Evolutionary conservation across 257 asterid species (phyloP), one percentile per base, ranked within the genome.

Genomic region (Oldenlandia corymbosa): DNA sequence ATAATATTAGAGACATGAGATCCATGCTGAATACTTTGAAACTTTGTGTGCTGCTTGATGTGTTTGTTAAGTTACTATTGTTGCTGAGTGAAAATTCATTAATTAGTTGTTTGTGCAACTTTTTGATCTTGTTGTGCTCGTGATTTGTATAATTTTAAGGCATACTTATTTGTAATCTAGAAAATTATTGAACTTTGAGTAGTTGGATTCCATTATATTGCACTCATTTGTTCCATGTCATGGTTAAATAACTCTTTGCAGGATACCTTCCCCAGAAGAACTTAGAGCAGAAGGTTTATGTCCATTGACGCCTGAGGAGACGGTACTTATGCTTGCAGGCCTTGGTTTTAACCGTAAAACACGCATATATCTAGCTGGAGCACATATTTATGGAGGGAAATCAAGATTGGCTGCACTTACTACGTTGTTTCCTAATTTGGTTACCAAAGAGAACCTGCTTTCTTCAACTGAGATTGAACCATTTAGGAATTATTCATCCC

Each of bases 251-350:
- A 45, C 43, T 64, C 21, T 67, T 46, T 65, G 77, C 81, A 93
- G 99, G 88, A 70, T 93, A 62, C 97, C 97, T 14, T 83, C 95
- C 31, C 80, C 96, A 20, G 64, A 69, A 62, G 81, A 67, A 50
- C 77, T 90, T 23, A 82, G 76, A 78, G 75, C 83, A 5, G 99
- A 93, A 87, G 99, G 97, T 51, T 75, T 93, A 62, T 93, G 99
- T 37, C 99, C 99, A 20, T 73, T 93, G 81, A 93, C 85, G 99
- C 99, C 99, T 8, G 99, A 93, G 83, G 99, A 93, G 73, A 93
- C 99, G 1, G 96, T 78, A 34, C 96, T 93, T 66, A 84, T 90
- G 95, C 96, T 93, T 69, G 96, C 96, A 34, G 96, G 85, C 73
- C 95, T 93, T 14, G 96, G 99, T 76, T 93, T 90, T 80, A 85